A percentile compares a stretch with the other conserved stretches of the same genome.
Conservation (phyloP, 805 yeast genomes). For the Henningerozyma blattae region DNA sequence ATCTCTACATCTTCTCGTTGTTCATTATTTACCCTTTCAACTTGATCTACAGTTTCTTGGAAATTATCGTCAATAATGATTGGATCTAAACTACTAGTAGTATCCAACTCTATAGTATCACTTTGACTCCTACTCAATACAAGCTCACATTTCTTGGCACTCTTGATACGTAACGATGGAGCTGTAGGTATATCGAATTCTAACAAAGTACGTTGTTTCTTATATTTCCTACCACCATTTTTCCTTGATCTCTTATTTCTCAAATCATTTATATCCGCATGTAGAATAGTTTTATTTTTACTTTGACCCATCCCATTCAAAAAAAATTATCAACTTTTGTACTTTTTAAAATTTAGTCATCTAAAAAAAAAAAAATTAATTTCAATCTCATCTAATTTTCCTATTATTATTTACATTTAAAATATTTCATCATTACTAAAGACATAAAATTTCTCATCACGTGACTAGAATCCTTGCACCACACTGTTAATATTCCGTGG, state of each 20-base stretch:
- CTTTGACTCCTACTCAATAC: neutral
- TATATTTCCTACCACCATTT: neutral
- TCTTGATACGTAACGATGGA: slow-evolving; percentile 3
- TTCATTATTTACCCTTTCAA: slow-evolving; percentile 5
- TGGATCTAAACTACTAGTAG: neutral
- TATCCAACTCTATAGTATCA: neutral
- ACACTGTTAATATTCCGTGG: no score
- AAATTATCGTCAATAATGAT: slow-evolving; percentile 4
- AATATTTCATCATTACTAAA: no score
- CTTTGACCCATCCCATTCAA: neutral
- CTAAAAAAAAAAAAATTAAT: no score
- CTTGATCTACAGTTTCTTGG: neutral
- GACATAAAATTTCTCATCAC: no score
- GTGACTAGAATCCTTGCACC: no score
- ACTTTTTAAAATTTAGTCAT: no score
- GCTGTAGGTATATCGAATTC: slow-evolving; percentile 18
- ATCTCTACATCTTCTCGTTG: slow-evolving; percentile 1
- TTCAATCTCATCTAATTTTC: no score
- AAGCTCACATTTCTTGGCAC: neutral
- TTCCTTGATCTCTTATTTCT: no score
- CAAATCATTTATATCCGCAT: neutral
- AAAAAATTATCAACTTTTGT: neutral
- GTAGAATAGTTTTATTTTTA: neutral
- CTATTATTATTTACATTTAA: no score
- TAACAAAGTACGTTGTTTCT: slow-evolving; percentile 16